Evolutionary conservation across 352 stramenopile genomes (phyloP), one percentile per base, ranked within the genome.

Genomic region (Phytophthora nicotianae): DNA sequence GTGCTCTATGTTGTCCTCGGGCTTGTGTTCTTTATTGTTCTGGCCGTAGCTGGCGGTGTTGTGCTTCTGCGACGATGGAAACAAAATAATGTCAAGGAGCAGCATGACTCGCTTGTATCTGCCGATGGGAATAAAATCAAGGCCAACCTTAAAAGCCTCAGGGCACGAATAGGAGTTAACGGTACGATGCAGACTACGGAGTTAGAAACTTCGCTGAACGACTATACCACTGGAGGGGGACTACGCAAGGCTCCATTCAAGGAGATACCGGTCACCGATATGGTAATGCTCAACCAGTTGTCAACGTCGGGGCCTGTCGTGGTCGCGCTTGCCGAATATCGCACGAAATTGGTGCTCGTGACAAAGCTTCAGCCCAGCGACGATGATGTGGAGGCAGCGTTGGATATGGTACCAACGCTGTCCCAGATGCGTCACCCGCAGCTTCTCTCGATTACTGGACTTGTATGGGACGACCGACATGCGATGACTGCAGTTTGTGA

Each of bases 381-480:
- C 14, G 79, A 91, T 40, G 74, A 78, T 19, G 75, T 79, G 5
- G 83, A 92, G 40, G 77, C 79, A 10, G 70, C 77, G 27, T 68
- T 88, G 17, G 65, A 78, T 17, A 77, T 90, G 48, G 58, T 88
- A 1, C 79, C 83, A 0, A 77, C 71, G 2, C 72, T 92, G 37
- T 83, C 79, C 4, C 83, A 90, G 47, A 72, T 92, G 48, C 81
- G 81, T 24, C 83, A 92, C 32, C 83, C 83, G 1, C 83, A 90
- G 37, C 26, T 92, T 23, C 78, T 92, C 6, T 71, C 68, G 4
- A 75, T 92, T 16, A 47, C 76, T 48, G 83, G 83, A 14, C 68
- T 92, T 43, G 73, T 91, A 46, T 88, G 77, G 63, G 73, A 88
- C 21, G 77, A 90, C 50, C 62, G 68, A 0, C 67, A 89, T 35